Base-by-base conservation (phyloP, 495 filamentous ascomycete species). In the Penicillium atrosanguineum region DNA sequence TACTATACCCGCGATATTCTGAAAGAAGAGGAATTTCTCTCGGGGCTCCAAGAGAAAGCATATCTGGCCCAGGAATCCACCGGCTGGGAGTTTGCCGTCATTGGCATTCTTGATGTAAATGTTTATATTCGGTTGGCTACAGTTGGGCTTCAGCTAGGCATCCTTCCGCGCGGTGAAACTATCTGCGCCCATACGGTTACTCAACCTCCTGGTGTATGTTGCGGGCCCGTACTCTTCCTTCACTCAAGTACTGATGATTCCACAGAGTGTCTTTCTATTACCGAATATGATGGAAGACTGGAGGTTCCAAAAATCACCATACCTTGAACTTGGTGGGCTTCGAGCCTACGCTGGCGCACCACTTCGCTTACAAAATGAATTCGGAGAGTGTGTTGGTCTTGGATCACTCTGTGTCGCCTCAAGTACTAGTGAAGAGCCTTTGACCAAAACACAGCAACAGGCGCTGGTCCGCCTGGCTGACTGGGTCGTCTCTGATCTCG, bases 341-440 rank as follows among this genome's bases (percentile, higher is more conserved):
- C 7, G 21, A 1, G 57, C 53, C 5, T 60, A 60, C 28, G 57
- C 57, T 29, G 57, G 57, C 15, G 57, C 34, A 25, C 57, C 57
- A 29, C 49, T 60, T 37, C 57, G 57, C 11, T 29, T 60, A 16
- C 49, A 56, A 37, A 41, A 46, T 3, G 53, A 60, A 41, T 43
- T 40, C 0, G 57, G 57, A 3, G 44, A 56, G 2, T 53, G 44
- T 43, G 53, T 60, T 18, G 34, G 38, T 31, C 53, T 60, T 39
- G 57, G 57, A n/a, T 56, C 57, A 21, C 49, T 60, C 19, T 60
- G 53, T 23, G 53, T 60, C 15, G 53, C 53, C 3, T 56, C 57
- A 9, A 44, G 40, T n/a, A 53, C 31, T 18, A 53, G 31, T 16
- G 34, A 56, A 26, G 26, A 60, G 36, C 49, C 57, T 23, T 42